Evolutionary conservation across 177 flowering plant genomes (phyloP).

Genomic region (Vitis hybrid): DNA sequence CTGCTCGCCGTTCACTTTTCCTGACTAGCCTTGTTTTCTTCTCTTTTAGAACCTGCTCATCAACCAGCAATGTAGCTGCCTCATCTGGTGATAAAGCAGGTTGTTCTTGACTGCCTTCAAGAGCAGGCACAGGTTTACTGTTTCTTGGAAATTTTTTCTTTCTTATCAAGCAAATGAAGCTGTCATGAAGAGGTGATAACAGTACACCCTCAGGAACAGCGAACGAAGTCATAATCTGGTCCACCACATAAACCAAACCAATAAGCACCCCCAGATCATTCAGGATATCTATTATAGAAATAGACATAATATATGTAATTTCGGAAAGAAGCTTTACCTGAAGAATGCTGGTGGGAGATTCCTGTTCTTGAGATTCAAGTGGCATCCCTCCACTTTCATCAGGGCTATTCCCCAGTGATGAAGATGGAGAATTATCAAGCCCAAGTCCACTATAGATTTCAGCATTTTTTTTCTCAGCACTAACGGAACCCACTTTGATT

Average conservation of each 20-base stretch:
- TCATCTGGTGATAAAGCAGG: slow-evolving; percentile 19
- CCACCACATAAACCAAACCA: slow-evolving; percentile 16
- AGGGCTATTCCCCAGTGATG: slow-evolving; percentile 52
- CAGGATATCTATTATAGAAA: background rate
- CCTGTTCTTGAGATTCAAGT: slow-evolving; percentile 29
- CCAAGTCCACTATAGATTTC: slow-evolving; percentile 73
- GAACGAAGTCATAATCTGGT: slow-evolving; percentile 64
- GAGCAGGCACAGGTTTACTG: slow-evolving; percentile 19
- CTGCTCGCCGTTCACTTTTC: slow-evolving; percentile 20
- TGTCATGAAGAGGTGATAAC: slow-evolving; percentile 67
- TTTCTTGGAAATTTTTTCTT: slow-evolving; percentile 27
- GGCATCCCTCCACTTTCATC: slow-evolving; percentile 37
- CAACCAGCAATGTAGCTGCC: slow-evolving; percentile 14
- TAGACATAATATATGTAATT: background rate
- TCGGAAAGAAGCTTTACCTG: slow-evolving; percentile 37
- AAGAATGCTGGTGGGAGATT: slow-evolving; percentile 59
- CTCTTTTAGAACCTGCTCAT: slow-evolving; percentile 21
- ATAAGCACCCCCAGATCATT: slow-evolving; percentile 5
- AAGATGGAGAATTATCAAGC: slow-evolving; percentile 62
- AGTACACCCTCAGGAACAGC: slow-evolving; percentile 37
- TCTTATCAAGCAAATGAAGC: slow-evolving; percentile 37
- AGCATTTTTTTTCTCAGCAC: slow-evolving; percentile 33
- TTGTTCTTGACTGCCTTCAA: slow-evolving; percentile 25
- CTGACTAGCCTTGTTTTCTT: slow-evolving; percentile 29
- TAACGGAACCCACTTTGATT: slow-evolving; percentile 55